Conservation (phyloP, 169 alveolate species). For the Babesia ovis region DNA sequence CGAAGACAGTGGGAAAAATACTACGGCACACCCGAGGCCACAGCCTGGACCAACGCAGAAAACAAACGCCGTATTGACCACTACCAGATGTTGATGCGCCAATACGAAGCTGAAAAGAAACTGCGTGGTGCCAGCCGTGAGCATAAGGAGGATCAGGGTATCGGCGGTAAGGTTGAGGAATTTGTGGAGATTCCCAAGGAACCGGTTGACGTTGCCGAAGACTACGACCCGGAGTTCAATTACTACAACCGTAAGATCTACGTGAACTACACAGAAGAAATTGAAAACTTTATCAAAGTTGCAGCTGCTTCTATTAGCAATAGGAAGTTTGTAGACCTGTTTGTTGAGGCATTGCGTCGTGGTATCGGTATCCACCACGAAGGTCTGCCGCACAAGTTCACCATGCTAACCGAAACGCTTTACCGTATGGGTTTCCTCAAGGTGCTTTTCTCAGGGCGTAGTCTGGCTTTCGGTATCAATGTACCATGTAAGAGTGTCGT, state of each 20-base stretch:
- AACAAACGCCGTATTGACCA: slow-evolving; percentile 81
- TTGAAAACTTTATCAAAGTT: slow-evolving; percentile 73
- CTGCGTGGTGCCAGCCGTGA: slow-evolving; percentile 79
- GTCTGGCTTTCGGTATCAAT: slow-evolving; percentile 90
- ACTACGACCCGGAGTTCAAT: slow-evolving; percentile 84
- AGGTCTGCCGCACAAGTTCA: slow-evolving; percentile 79
- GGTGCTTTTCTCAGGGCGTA: slow-evolving; percentile 84
- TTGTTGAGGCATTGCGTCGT: slow-evolving; percentile 81
- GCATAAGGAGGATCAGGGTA: slow-evolving; percentile 84
- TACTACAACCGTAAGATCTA: slow-evolving; percentile 78
- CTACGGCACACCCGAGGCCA: slow-evolving; percentile 83
- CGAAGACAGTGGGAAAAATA: slow-evolving; percentile 85
- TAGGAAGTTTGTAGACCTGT: slow-evolving; percentile 67
- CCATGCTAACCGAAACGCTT: slow-evolving; percentile 82
- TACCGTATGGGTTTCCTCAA: slow-evolving; percentile 82
- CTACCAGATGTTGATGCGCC: slow-evolving; percentile 76
- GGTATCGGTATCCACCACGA: slow-evolving; percentile 92
- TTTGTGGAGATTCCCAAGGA: slow-evolving; percentile 78
- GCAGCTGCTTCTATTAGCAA: slow-evolving; percentile 73
- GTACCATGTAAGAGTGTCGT: slow-evolving; percentile 88
- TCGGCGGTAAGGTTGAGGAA: slow-evolving; percentile 75
- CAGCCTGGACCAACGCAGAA: slow-evolving; percentile 75
- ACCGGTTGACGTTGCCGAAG: slow-evolving; percentile 86
- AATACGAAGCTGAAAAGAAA: slow-evolving; percentile 79
- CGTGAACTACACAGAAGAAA: slow-evolving; percentile 72